A percentile compares a stretch with the other conserved stretches of the same genome.
Conservation (phyloP, 257 asterid genomes). For the Nicotiana tomentosiformis region DNA sequence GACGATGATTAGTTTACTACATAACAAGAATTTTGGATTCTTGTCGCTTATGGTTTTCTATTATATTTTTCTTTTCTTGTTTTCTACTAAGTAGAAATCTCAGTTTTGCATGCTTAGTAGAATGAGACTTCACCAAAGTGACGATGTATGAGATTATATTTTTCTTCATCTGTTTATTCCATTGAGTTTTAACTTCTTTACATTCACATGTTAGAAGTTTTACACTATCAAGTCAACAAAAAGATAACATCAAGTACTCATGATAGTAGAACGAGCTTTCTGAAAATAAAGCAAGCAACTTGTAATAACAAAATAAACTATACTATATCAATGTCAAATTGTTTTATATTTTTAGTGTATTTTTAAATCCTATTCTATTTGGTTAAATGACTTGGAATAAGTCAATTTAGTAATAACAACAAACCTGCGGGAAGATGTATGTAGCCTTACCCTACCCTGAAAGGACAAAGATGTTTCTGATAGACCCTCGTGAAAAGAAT, state of each 20-base stretch:
- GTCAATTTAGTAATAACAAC: too few relatives aligned
- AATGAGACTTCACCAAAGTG: neutral
- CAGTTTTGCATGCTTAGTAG: slow-evolving; percentile 2
- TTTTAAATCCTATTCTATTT: too few relatives aligned
- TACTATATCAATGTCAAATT: too few relatives aligned
- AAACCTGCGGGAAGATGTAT: too few relatives aligned
- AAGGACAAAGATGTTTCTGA: too few relatives aligned
- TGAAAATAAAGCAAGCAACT: too few relatives aligned
- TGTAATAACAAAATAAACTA: too few relatives aligned
- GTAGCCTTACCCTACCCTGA: too few relatives aligned
- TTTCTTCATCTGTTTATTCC: neutral
- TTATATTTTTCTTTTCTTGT: neutral
- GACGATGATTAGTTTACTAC: slow-evolving; percentile 40
- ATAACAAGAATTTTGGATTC: neutral
- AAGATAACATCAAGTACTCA: neutral
- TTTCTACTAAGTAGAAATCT: neutral
- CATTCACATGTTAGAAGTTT: neutral
- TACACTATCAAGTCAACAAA: neutral
- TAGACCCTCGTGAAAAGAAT: too few relatives aligned
- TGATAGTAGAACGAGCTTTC: neutral
- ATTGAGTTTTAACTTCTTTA: neutral
- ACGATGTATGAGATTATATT: neutral
- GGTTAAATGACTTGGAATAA: too few relatives aligned
- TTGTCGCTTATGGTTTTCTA: neutral
- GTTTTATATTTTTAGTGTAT: too few relatives aligned